Base-by-base conservation (phyloP, 345 rosid genomes). In the Euphorbia lathyris region DNA sequence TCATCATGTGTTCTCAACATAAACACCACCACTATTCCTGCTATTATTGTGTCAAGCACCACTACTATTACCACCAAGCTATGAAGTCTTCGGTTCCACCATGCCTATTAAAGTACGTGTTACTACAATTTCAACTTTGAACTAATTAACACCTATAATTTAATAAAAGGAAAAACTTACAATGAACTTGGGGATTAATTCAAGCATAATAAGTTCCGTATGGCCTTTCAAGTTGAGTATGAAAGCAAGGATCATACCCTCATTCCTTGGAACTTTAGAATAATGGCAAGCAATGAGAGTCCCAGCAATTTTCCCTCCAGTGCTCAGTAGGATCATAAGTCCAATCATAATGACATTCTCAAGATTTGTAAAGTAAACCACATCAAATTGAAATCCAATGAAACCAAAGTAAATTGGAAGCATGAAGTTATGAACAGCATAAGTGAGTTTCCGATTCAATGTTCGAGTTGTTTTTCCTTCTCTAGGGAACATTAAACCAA, bases 341-440 rank as follows among this genome's bases (percentile, higher is more conserved):
- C 42, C 34, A 4, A 86, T 78, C 14, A 70, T 59, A 6, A 82
- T 0, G 27, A 63, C 10, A 22, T 74, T 69, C 34, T 59, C 50
- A 3, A 8, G 4, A 16, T 38, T 65, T 19, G 30, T 30, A 56
- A 84, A 34, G 19, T 64, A 63, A 0, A 5, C 20, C 2, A 78
- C 76, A 61, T 87, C 76, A 42, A 91, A 81, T 45, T 89, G 92
- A 65, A 91, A 91, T 30, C 96, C 98, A 1, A 87, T 76, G 65
- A 80, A 90, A 62, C 98, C 95, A 1, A 89, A 94, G 75, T 84
- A 94, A 6, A 91, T 80, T 0, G 98, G 98, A 43, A 94, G 89
- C 16, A 94, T 57, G 72, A 91, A 89, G 73, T 84, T 91, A 65
- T 91, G 78, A 27, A 89, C 85, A 17, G 90, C 82, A 63, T 85